phyloP scores from a whole-genome alignment of 371 early-diverging fungal genomes.

The Coemansia sp. region DNA sequence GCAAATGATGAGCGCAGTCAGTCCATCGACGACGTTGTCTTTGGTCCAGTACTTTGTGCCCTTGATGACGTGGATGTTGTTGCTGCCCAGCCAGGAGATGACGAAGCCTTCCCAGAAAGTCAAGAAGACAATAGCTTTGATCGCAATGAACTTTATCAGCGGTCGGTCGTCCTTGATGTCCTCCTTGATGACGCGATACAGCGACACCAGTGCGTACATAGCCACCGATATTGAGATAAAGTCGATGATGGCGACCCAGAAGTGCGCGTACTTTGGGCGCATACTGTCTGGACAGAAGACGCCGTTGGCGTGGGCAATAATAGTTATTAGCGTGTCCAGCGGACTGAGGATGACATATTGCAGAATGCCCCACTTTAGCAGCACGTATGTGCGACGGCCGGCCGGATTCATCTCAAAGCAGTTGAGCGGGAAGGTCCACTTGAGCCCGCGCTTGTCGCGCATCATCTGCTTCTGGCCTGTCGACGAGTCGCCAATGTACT shows the following conservation, averaged over 20 bases:
- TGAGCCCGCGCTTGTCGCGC: constrained; percentile 40
- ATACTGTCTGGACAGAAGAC: constrained; percentile 59
- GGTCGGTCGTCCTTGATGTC: constrained; percentile 51
- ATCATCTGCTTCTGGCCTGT: constrained; percentile 45
- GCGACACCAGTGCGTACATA: constrained; percentile 54
- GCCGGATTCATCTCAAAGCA: constrained; percentile 62
- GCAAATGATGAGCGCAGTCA: constrained; percentile 61
- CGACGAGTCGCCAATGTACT: constrained; percentile 58
- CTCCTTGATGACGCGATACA: constrained; percentile 53
- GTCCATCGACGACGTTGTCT: constrained; percentile 57
- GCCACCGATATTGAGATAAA: constrained; percentile 59
- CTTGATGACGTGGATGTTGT: constrained; percentile 45
- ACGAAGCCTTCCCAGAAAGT: constrained; percentile 59
- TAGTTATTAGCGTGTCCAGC: constrained; percentile 57
- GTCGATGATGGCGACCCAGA: constrained; percentile 59
- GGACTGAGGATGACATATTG: constrained; percentile 68
- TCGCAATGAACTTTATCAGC: constrained; percentile 56
- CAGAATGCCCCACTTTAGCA: constrained; percentile 59
- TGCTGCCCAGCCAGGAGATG: constrained; percentile 53
- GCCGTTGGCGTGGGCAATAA: constrained; percentile 56
- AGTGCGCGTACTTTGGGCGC: constrained; percentile 57
- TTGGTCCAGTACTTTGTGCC: constrained; percentile 56
- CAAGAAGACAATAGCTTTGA: constrained; percentile 61
- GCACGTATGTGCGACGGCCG: constrained; percentile 58
- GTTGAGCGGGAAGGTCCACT: constrained; percentile 63